A percentile compares a stretch with the other conserved stretches of the same genome.
Conservation (phyloP, 352 stramenopile species). For the Pythium brachiatum region DNA sequence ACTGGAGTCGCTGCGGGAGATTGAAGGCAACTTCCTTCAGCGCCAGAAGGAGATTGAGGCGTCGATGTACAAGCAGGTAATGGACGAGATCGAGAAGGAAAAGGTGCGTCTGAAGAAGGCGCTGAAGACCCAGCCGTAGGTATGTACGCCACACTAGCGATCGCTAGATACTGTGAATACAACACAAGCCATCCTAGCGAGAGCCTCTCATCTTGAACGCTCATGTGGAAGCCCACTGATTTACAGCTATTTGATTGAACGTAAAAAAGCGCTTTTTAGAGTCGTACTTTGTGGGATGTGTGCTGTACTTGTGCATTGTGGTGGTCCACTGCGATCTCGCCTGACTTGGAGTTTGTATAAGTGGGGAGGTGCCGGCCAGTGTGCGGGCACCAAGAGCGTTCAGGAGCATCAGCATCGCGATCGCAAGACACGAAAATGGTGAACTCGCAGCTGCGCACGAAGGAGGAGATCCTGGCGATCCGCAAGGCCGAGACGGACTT, state of each 20-base stretch:
- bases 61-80: conserved; percentile 58
- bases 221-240: background rate
- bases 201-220: too few relatives aligned
- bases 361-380: background rate
- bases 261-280: conserved; percentile 13
- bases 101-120: conserved; percentile 60
- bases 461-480: conserved; percentile 83
- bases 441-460: conserved; percentile 70
- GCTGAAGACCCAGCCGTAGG: conserved; percentile 34
- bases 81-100: conserved; percentile 67
- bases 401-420: too few relatives aligned
- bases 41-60: conserved; percentile 62
- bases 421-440: conserved; percentile 34
- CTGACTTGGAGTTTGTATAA: conserved; percentile 13
- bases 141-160: background rate
- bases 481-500: conserved; percentile 73
- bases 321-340: conserved; percentile 5
- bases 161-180: background rate
- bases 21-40: conserved; percentile 53
- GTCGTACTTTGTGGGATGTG: conserved; percentile 1
- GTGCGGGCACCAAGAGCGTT: background rate
- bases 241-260: background rate
- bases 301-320: conserved; percentile 1
- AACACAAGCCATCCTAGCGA: background rate
- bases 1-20: conserved; percentile 55